These are phyloP conservation scores for Aspergillus sp. DNA, from an alignment of 2,329 filamentous ascomycete genomes.

Conservation along the genomic window DNA sequence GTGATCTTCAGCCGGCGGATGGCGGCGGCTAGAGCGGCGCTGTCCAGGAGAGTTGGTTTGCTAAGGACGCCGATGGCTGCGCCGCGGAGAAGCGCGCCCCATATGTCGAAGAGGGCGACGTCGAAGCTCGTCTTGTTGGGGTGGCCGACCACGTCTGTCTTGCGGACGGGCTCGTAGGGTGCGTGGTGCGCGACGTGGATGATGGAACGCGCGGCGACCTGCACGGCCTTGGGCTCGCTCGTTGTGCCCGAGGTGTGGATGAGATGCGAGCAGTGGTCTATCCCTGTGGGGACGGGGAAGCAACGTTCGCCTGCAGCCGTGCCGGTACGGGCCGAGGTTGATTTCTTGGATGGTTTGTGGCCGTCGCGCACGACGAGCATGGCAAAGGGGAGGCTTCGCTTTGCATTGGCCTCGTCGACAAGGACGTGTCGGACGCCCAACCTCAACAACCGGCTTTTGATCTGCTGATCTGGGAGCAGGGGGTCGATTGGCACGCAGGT, in stretches of 20 bases:
- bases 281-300: no score
- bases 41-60: not conserved
- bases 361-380: not conserved
- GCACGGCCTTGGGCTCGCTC: constrained; percentile 28
- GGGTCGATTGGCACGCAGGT: constrained; percentile 30
- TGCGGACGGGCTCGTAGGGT: constrained; percentile 21
- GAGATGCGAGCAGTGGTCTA: constrained; percentile 17
- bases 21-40: not conserved
- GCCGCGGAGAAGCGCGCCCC: constrained; percentile 26
- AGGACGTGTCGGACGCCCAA: constrained; percentile 19
- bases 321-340: not conserved
- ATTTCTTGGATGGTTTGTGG: no score
- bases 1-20: not conserved
- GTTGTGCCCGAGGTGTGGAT: constrained; percentile 31
- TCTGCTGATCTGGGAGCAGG: constrained; percentile 23
- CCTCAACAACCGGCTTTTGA: constrained; percentile 19
- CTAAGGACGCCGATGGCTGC: constrained; percentile 20
- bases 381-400: not conserved
- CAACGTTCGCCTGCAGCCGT: no score
- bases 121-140: constrained; percentile 32
- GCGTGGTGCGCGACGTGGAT: constrained; percentile 27
- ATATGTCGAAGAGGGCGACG: constrained; percentile 32
- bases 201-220: constrained; percentile 26
- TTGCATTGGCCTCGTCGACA: constrained; percentile 7
- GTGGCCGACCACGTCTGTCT: constrained; percentile 24